Evolutionary conservation across 331 rosid genomes (phyloP).

Genomic region (Quercus phellos): DNA sequence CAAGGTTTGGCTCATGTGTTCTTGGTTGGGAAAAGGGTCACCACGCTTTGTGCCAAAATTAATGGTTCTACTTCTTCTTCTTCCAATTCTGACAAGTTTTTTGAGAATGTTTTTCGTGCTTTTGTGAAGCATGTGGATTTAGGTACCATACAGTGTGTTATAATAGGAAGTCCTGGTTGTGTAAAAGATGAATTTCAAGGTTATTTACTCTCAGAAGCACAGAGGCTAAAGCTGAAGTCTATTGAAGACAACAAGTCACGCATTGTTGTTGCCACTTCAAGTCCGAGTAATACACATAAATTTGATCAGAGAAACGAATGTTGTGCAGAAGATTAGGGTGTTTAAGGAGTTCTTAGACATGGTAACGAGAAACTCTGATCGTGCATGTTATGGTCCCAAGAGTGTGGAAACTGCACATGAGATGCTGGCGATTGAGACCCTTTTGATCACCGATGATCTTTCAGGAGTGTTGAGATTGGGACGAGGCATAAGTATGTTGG

Average conservation of each 20-base stretch:
- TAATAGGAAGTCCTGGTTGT: constrained; percentile 15
- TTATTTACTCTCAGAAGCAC: constrained; percentile 24
- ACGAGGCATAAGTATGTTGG: constrained; percentile 3
- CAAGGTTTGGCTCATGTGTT: constrained; percentile 13
- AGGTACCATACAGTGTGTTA: constrained; percentile 6
- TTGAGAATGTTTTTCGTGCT: constrained; percentile 15
- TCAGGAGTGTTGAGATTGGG: constrained; percentile 21
- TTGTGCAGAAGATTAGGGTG: constrained; percentile 21
- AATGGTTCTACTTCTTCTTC: not conserved
- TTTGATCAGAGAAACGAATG: constrained; percentile 22
- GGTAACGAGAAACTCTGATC: constrained; percentile 17
- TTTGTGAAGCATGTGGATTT: constrained; percentile 32
- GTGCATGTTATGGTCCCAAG: constrained; percentile 28
- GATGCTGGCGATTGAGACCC: constrained; percentile 36
- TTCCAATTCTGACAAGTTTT: not conserved
- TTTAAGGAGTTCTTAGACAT: constrained; percentile 26
- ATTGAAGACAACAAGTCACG: constrained; percentile 23
- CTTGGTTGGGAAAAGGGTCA: constrained; percentile 19
- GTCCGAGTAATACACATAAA: not conserved
- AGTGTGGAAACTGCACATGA: constrained; percentile 29
- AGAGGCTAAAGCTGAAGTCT: constrained; percentile 14
- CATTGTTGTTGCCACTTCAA: constrained; percentile 8
- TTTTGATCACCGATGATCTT: constrained; percentile 31
- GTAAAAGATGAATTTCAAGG: constrained; percentile 24
- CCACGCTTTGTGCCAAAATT: constrained; percentile 13